Evolutionary conservation across 2,329 filamentous ascomycete species (phyloP), one percentile per base, ranked within the genome.

Genomic region (Sclerotinia nivalis): DNA sequence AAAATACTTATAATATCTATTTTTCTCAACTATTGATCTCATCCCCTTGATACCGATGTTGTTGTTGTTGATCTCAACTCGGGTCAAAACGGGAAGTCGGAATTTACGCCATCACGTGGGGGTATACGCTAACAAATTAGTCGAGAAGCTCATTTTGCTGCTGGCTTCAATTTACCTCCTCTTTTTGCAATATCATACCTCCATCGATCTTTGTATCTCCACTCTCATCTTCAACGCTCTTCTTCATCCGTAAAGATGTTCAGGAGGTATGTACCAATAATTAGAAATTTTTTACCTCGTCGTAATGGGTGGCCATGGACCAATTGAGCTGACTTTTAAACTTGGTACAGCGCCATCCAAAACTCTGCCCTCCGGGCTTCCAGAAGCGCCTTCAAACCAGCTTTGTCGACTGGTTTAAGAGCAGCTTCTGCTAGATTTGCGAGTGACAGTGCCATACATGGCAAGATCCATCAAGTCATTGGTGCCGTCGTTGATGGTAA

Each of bases 401-500:
- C 86, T 76, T 79, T 80, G 79, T 87, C 81, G 82, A 84, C 84
- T 82, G 84, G 80, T 82, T 84, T 79, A 77, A 85, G 79, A 84
- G 82, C 83, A 84, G 81, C 83, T 82, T 86, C 74, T 72, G 75
- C 77, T 72, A 75, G 78, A 54, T 82, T 86, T 77, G 88, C 88
- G 75, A 88, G 85, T 82, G 76, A 84, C 74, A 80, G 83, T 79
- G 86, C 85, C 76, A 83, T 87, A 79, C 83, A 87, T 82, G 88
- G 88, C 82, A 89, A 89, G 84, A 89, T 90, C 80, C 84, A 90
- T 84, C 88, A 90, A 86, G 94, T 97, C 84, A 97, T 97, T 86
- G 94, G 96, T 92, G 95, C 96, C 86, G 94, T 98, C 82, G 96
- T 98, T 80, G 96, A 98, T 86, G 93, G 93, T 97, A 87, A 86